Conservation (phyloP, 139 green algal genomes). For the Chlamydomonas sphaeroides region DNA sequence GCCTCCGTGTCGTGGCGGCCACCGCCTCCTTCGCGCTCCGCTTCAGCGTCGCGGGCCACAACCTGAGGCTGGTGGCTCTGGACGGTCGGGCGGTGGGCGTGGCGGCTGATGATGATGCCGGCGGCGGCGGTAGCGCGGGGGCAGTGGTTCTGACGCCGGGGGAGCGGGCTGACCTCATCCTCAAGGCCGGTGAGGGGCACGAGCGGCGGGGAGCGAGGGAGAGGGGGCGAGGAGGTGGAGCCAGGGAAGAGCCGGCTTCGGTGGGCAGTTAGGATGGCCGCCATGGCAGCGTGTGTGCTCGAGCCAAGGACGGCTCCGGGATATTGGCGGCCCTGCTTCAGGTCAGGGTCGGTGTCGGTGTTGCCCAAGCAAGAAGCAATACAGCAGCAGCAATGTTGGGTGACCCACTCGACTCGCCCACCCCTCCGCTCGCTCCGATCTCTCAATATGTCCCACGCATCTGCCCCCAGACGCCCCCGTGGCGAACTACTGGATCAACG, state of each 20-base stretch:
- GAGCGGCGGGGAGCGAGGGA: not conserved
- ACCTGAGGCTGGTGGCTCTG: slow-evolving; percentile 7
- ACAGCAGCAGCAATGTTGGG: no score
- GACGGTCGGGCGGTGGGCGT: slow-evolving; percentile 1
- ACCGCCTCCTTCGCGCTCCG: not conserved
- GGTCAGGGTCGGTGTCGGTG: no score
- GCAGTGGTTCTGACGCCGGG: slow-evolving; percentile 4
- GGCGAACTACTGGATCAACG: slow-evolving; percentile 43
- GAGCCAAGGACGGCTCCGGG: no score
- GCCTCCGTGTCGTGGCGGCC: slow-evolving; percentile 21
- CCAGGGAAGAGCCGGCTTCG: no score
- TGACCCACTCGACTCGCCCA: no score
- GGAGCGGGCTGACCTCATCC: slow-evolving; percentile 11
- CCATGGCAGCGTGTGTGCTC: no score
- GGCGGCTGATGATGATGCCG: not conserved
- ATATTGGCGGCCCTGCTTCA: no score
- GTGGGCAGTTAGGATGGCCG: no score
- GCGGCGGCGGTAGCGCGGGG: no score
- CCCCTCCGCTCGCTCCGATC: not conserved
- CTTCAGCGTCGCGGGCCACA: not conserved
- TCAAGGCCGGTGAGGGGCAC: not conserved
- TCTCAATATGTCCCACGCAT: not conserved
- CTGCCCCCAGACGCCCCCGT: not conserved
- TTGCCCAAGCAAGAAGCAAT: no score
- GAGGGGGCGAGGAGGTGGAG: no score